phyloP scores from a whole-genome alignment of 495 filamentous ascomycete species.

The Penicillium psychrofluorescens region DNA sequence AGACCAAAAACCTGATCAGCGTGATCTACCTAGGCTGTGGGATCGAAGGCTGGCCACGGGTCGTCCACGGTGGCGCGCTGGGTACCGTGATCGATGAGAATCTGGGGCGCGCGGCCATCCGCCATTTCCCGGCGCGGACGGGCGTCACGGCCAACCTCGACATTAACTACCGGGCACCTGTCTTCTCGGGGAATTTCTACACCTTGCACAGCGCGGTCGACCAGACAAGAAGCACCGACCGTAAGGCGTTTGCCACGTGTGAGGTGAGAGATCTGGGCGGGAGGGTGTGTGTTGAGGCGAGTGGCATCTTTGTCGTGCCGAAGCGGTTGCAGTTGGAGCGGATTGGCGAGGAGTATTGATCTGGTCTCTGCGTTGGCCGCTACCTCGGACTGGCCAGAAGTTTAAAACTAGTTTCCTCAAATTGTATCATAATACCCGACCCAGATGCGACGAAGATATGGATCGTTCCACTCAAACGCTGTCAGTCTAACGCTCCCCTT shows the following conservation, averaged over 20 bases:
- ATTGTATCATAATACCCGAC: no score
- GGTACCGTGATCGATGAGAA: conserved; percentile 67
- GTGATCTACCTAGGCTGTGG: conserved; percentile 59
- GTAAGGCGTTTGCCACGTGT: conserved; percentile 55
- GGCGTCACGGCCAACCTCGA: conserved; percentile 61
- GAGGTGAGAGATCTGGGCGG: conserved; percentile 48
- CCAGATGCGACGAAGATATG: no score
- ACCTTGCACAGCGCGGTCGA: conserved; percentile 48
- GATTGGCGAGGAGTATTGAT: conserved; percentile 38
- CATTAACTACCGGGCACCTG: conserved; percentile 53
- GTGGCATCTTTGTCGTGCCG: conserved; percentile 59
- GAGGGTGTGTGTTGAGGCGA: conserved; percentile 45
- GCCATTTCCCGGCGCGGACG: conserved; percentile 30
- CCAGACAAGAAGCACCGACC: conserved; percentile 45
- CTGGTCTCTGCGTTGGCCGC: no score
- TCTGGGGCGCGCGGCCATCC: conserved; percentile 33
- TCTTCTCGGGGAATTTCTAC: conserved; percentile 55
- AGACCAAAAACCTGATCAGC: conserved; percentile 36
- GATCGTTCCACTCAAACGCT: no score
- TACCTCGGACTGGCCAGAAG: no score
- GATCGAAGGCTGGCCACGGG: conserved; percentile 64
- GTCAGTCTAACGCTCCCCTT: no score
- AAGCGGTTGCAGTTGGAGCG: conserved; percentile 38
- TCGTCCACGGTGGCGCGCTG: conserved; percentile 69
- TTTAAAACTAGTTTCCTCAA: no score